Evolutionary conservation across 176 grass and related monocot species (phyloP), one percentile per base, ranked within the genome.

Genomic region (Carex scoparia): DNA sequence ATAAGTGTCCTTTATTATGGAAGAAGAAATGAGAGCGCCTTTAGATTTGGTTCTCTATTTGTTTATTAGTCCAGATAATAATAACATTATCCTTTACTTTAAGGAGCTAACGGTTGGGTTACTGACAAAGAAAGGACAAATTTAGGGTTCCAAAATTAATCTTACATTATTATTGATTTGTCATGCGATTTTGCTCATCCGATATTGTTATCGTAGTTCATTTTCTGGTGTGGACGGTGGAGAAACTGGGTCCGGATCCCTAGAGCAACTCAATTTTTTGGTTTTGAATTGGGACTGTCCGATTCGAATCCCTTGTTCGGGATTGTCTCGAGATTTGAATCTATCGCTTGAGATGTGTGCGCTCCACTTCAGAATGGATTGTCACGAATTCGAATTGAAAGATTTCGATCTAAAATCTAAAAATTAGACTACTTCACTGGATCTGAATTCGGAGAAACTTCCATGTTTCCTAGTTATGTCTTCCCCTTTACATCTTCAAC

Each of bases 121-220:
- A 33, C 74, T 79, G 72, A 76, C 48, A 76, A 37, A 30, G 53
- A 54, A 84, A 58, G 16, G 54, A 74, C 57, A 80, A 80, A 53
- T 83, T 84, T 87, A 81, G 63, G 53, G 81, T 84, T 84, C 62
- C 81, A 67, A 84, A 55, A 61, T 75, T 61, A 87, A 84, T 51
- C 61, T 61, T 65, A 33, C 73, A 54, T 51, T 53, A 55, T 83
- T 67, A 67, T 82, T 53, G 61, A 40, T 35, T 83, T 33, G 19
- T 83, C 62, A 32, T 46, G 35, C 61, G 33, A 56, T 57, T 78
- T 78, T 56, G 23, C 51, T 51, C 46, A 33, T 32, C 12, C 11
- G 9, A 16, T 57, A 57, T 27, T 78, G 13, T 57, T 42, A 27
- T 10, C 19, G 0, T 10, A 70, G 65, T 14, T 42, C 67, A 42